phyloP scores from a whole-genome alignment of 768 basidiomycete species.

The Amylocystis lapponica region DNA sequence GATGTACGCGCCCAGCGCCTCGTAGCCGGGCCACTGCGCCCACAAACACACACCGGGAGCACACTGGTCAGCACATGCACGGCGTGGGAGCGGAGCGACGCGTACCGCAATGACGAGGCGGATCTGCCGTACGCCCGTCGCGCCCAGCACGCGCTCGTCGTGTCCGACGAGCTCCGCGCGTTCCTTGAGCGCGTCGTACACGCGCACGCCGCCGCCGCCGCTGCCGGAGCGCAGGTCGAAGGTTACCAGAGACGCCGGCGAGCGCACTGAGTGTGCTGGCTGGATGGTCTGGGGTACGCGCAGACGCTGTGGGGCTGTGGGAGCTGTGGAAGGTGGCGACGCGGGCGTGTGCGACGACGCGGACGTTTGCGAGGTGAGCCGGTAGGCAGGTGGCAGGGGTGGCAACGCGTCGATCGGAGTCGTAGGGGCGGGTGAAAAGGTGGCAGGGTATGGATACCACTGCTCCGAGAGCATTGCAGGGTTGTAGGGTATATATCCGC shows the following conservation, averaged over 20 bases:
- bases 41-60: too few relatives aligned
- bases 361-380: too few relatives aligned
- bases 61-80: too few relatives aligned
- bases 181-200: constrained; percentile 7
- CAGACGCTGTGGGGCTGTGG: not conserved
- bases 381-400: too few relatives aligned
- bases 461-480: too few relatives aligned
- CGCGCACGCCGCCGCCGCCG: constrained; percentile 7
- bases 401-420: too few relatives aligned
- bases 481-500: too few relatives aligned
- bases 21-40: constrained; percentile 20
- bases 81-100: not conserved
- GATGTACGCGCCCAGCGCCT: constrained; percentile 12
- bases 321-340: not conserved
- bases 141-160: constrained; percentile 9
- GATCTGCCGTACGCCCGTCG: constrained; percentile 10
- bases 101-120: constrained; percentile 12
- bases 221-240: constrained; percentile 5
- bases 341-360: not conserved
- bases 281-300: constrained; percentile 6
- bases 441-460: too few relatives aligned
- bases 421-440: too few relatives aligned
- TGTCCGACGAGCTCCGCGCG: constrained; percentile 1
- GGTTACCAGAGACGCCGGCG: not conserved
- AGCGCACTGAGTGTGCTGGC: not conserved